Evolutionary conservation across 2,329 filamentous ascomycete species (phyloP), one percentile per base, ranked within the genome.

Genomic region (Nectriaceae sp.): DNA sequence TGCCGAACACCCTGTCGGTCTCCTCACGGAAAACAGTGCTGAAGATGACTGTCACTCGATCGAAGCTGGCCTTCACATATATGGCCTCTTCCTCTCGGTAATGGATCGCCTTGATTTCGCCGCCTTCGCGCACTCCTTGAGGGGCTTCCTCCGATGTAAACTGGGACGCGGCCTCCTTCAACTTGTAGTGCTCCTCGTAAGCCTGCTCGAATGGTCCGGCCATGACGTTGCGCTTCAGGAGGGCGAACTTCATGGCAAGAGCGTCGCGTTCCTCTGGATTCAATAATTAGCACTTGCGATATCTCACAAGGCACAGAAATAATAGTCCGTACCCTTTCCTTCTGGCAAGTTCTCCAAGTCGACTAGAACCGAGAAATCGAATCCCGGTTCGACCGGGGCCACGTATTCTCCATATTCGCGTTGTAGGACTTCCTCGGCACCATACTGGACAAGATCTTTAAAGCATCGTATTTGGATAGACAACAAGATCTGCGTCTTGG

Each of bases 41-140:
- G 80, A 99, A 99, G 66, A 99, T 99, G 64, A 99, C 92, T 1
- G 95, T 99, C 44, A 99, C 94, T 64, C 94, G 86, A 70, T 99
- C 94, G 75, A 95, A 89, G 70, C 89, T 95, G 53, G 94, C 93
- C 76, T 99, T 97, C 76, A 99, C 88, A 72, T 96, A 99, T 66
- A 99, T 97, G 44, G 94, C 92, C 71, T 99, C 94, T 76, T 97
- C 92, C 65, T 99, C 95, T 47, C 94, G 89, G 75, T 99, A 99
- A 72, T 97, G 93, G 62, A 99, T 96, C 3, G 93, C 86, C 82
- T 95, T 96, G 50, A 97, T 87, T 60, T 94, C 85, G 48, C 93
- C 92, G 42, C 94, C 93, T 72, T 97, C 94, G 57, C 79, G 78
- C 22, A 97, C 79, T 54, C 92, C 93, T 68, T 96, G 90, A 1